Base-by-base conservation (phyloP, 495 filamentous ascomycete species). In the Ramalina intermedia region DNA sequence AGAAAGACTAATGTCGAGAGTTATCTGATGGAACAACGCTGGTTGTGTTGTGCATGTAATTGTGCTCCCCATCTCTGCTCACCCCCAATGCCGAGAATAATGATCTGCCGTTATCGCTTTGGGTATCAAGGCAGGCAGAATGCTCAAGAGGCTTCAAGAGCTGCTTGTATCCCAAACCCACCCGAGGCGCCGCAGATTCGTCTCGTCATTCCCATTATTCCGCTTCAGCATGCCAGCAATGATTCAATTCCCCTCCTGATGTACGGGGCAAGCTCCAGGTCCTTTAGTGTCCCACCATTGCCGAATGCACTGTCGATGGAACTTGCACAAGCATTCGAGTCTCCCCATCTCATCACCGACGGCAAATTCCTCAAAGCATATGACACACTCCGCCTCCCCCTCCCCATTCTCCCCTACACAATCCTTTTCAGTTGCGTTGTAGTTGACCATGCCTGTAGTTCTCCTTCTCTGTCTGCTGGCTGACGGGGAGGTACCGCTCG, bases 331-430 rank as follows among this genome's bases (percentile, higher is more conserved):
- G 63, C 93, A 98, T 66, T 94, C 87, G 50, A 98, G 66, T 47
- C 90, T 69, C 6, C 81, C 87, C 76, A 96, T 81, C 43, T 78
- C 66, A 48, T 83, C 78, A 2, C 90, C 91, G 11, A 80, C 82
- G 56, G 85, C 82, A 60, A 94, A 96, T 56, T 98, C 93, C 62
- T 95, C 93, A 55, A 98, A 82, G 56, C 91, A 98, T 49, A 98
- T 96, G 2, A 86, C 82, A 61, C 91, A 98, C 64, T 98, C 91
- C 7, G 71, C 68, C 41, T 47, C 37, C 23, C 58, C 49, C 21
- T 61, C 59, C 7, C 74, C 74, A 47, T 75, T 79, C 46, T 81
- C 76, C 20, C 80, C 81, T 7, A 88, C 68, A 57, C 86, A 91
- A 61, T 98, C 91, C 66, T 96, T 95, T 60, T 94, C 90, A 1